phyloP scores from a whole-genome alignment of 2,329 filamentous ascomycete genomes.

The Botryosphaeria dothidea region DNA sequence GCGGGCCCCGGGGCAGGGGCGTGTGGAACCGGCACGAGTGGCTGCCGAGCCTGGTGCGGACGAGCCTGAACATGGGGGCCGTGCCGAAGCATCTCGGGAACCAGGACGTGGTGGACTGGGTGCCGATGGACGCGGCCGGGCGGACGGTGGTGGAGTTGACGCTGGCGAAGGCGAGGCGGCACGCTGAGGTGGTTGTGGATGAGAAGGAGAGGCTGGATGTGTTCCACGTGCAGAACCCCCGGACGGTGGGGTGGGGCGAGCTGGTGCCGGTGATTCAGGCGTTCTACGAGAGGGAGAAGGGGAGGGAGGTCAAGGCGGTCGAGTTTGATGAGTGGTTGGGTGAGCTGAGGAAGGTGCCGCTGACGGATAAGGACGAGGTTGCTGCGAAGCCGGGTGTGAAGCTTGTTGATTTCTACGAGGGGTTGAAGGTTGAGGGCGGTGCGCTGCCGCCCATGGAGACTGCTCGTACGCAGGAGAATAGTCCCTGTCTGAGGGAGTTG shows the following conservation, averaged over 20 bases:
- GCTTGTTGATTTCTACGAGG: constrained; percentile 23
- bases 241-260: constrained; percentile 9
- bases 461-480: not conserved
- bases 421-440: constrained; percentile 14
- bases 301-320: constrained; percentile 1
- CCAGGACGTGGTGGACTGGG: constrained; percentile 29
- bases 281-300: not conserved
- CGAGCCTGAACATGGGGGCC: constrained; percentile 24
- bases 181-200: not conserved
- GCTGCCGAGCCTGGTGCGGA: constrained; percentile 30
- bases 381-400: constrained; percentile 21
- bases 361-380: constrained; percentile 13
- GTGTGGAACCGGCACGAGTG: constrained; percentile 31
- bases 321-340: constrained; percentile 19
- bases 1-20: constrained; percentile 27
- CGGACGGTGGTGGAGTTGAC: constrained; percentile 16
- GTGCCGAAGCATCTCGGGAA: constrained; percentile 25
- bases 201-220: constrained; percentile 16
- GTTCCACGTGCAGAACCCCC: constrained; percentile 22
- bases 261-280: constrained; percentile 18
- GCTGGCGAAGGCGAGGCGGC: not conserved
- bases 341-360: constrained; percentile 11
- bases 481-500: constrained; percentile 4
- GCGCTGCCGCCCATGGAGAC: constrained; percentile 17
- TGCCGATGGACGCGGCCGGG: constrained; percentile 23